Conservation (phyloP, 208 protist genomes). For the Strigomonas galati region DNA sequence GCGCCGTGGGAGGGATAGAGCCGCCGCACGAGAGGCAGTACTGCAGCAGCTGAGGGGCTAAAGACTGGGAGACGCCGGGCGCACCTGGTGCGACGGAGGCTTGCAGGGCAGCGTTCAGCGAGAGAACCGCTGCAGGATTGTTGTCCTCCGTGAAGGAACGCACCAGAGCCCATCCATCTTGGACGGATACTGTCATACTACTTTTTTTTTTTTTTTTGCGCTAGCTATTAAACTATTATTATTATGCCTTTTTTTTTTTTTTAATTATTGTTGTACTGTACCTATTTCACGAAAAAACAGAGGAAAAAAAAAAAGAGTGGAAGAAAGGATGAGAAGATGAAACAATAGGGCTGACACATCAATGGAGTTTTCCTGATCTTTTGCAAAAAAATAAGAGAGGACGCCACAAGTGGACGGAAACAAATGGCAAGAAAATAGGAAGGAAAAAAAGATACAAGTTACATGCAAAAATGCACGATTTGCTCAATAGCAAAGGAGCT, state of each 20-base stretch:
- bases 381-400: too few species aligned
- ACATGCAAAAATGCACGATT: background rate
- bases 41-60: slow-evolving; percentile 43
- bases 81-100: slow-evolving; percentile 20
- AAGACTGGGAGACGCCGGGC: slow-evolving; percentile 16
- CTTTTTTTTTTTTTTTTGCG: slow-evolving; percentile 1
- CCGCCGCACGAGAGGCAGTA: slow-evolving; percentile 16
- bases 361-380: too few species aligned
- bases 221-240: background rate
- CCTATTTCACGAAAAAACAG: background rate
- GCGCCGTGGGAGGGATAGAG: background rate
- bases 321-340: background rate
- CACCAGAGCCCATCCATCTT: slow-evolving; percentile 16
- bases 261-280: background rate
- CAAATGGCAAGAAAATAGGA: background rate
- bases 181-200: background rate
- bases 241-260: background rate
- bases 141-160: slow-evolving; percentile 15
- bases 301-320: background rate
- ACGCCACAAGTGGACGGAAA: too few species aligned
- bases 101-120: slow-evolving; percentile 20
- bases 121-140: slow-evolving; percentile 15
- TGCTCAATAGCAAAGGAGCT: background rate
- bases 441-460: background rate
- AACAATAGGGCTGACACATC: background rate